Conservation (phyloP, 495 filamentous ascomycete genomes). For the Hypoxylon trugodes region DNA sequence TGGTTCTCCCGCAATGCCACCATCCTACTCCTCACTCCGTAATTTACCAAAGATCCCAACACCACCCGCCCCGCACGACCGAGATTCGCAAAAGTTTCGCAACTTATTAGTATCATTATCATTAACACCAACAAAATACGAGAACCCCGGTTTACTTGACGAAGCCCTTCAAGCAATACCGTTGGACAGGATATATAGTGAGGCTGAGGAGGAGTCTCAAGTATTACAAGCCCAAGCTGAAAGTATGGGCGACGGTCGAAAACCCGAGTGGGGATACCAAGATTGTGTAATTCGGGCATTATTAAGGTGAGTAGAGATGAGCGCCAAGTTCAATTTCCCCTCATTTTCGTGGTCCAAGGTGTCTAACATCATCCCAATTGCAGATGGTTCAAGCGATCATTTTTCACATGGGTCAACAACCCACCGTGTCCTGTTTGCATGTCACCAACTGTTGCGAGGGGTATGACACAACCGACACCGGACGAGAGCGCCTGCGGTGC, state of each 20-base stretch:
- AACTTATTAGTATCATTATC: slow-evolving; percentile 84
- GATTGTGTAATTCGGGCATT: slow-evolving; percentile 95
- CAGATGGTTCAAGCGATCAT: slow-evolving; percentile 95
- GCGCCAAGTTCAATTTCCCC: background rate
- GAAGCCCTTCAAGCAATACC: slow-evolving; percentile 89
- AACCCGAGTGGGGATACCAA: slow-evolving; percentile 96
- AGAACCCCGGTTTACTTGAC: slow-evolving; percentile 95
- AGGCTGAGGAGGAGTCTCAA: slow-evolving; percentile 92
- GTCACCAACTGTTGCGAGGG: slow-evolving; percentile 82
- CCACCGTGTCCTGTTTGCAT: slow-evolving; percentile 82
- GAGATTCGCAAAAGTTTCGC: slow-evolving; percentile 79
- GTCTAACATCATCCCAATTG: slow-evolving; percentile 38
- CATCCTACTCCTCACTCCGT: slow-evolving; percentile 72
- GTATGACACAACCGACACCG: slow-evolving; percentile 81
- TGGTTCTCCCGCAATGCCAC: slow-evolving; percentile 51
- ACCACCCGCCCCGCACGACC: slow-evolving; percentile 72
- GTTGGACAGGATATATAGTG: slow-evolving; percentile 88
- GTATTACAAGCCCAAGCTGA: slow-evolving; percentile 86
- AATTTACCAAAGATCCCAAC: slow-evolving; percentile 84
- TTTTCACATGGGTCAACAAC: slow-evolving; percentile 98
- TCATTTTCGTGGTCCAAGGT: background rate
- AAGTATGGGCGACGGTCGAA: slow-evolving; percentile 76
- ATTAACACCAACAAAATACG: slow-evolving; percentile 86
- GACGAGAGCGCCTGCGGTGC: slow-evolving; percentile 91
- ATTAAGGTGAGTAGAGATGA: slow-evolving; percentile 68